Base-by-base conservation (phyloP, 1,284 basidiomycete species). In the Rhodotorula sp. region DNA sequence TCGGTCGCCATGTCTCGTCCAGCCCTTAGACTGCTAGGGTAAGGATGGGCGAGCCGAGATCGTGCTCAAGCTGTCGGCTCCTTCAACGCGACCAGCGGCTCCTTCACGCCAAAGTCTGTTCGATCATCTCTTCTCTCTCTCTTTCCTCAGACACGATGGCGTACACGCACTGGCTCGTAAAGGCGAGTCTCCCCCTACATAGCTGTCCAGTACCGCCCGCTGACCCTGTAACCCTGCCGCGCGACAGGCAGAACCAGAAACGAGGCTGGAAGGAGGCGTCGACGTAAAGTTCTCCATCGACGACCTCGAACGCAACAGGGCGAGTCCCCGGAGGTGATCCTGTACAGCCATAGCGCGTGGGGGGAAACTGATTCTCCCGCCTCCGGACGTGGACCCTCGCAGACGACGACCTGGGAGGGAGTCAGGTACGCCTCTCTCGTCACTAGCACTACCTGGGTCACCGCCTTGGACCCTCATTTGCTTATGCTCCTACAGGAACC, bases 401-500 rank as follows among this genome's bases (percentile, higher is more conserved):
- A 66, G 65, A 61, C 51, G 21, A 60, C 74, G 18, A 68, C 61
- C 3, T 75, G 74, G 74, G 74, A 75, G 23, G 73, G 73, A 12
- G 73, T 74, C 3, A 57, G 73, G 81, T 82, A 80, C 62, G 49
- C 79, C 64, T n/a, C 10, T 29, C 61, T 31, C 31, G 26, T 47
- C 16, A 21, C 26, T 23, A 3, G 12, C 6, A 52, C n/a, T 39
- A 18, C 23, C 14, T 3, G 21, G 31, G 12, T 3, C 2, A 6
- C 63, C 49, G 20, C n/a, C 18, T 21, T 43, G 62, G 62, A 34
- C 34, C 34, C 34, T 34, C 34, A 34, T 34, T 34, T 34, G 34
- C 34, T 34, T 34, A 34, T 34, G 8, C 34, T n/a, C 14, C 14
- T 3, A 15, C 61, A 78, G 95, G 57, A 97, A 93, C 80, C 91